Evolutionary conservation across 139 green algal genomes (phyloP), one percentile per base, ranked within the genome.

Genomic region (Volvox reticuliferus): DNA sequence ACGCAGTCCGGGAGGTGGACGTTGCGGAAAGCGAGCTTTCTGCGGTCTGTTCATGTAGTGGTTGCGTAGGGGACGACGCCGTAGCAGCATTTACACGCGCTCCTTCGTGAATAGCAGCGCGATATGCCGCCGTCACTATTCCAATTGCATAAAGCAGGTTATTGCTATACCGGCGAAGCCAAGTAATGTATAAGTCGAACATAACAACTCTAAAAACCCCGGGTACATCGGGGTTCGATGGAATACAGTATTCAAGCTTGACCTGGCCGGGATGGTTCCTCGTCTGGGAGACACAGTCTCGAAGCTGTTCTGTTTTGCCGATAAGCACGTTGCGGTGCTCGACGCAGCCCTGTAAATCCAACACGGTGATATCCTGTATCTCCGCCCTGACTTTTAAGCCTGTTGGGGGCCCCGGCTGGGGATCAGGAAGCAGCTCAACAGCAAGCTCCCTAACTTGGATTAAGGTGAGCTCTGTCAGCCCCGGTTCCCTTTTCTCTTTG

Each of bases 271-370:
- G 14, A 32, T 35, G 16, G 18, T 12, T 32, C 71, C 71, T 20
- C 14, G 20, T 18, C 22, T 3, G 26, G 18, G 21, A 79, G 6
- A 20, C 71, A 32, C 2, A 35, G 24, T 79, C 28, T 18, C 71
- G 1, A 33, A 79, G 71, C 18, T n/a, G 14, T 30, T 36, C 14
- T 79, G 9, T 20, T 61, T 91, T 91, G 21, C 36, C 75, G 0
- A 79, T 71, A 33, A 94, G 88, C 79, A 93, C 92, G 12, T 85
- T 86, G 30, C 92, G 84, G 92, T 94, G 92, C 89, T 94, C 92
- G 2, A 93, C 73, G 87, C 75, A 87, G 37, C 88, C 61, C 81
- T 93, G 86, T 63, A 94, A 77, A 75, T 90, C 86, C 12, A 84
- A 71, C n/a, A 90, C 20, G 0, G 2, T 30, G 14, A 83, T 18